Conservation (phyloP, 1,139 yeast genomes). For the Yamadazyma dushanensis region DNA sequence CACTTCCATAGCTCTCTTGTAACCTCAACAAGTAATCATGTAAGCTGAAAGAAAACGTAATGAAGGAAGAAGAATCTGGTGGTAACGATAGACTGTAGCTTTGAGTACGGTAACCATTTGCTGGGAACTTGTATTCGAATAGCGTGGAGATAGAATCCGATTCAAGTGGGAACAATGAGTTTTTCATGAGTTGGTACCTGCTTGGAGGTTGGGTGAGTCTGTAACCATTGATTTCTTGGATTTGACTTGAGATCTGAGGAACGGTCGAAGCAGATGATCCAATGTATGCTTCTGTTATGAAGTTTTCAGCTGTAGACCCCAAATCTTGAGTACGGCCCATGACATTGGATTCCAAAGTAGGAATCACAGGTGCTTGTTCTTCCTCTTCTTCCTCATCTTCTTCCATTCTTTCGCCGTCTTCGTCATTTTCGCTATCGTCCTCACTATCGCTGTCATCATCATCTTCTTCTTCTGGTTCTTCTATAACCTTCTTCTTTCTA, state of each 20-base stretch:
- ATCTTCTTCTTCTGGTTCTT: conserved; percentile 10
- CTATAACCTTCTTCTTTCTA: conserved; percentile 24
- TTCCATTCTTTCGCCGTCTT: conserved; percentile 15
- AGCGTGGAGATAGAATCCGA: conserved; percentile 25
- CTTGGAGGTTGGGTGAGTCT: conserved; percentile 15
- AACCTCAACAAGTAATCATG: conserved; percentile 41
- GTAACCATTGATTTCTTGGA: conserved; percentile 23
- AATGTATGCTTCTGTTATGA: conserved; percentile 39
- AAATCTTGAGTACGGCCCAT: conserved; percentile 33
- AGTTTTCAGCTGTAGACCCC: conserved; percentile 27
- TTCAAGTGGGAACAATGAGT: conserved; percentile 35
- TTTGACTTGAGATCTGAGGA: conserved; percentile 24
- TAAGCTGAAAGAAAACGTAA: conserved; percentile 45
- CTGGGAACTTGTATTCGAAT: conserved; percentile 48
- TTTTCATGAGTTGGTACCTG: conserved; percentile 28
- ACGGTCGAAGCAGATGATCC: conserved; percentile 36
- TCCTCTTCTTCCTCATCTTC: conserved; percentile 17
- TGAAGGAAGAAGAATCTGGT: conserved; percentile 41
- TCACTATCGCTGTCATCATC: conserved; percentile 20
- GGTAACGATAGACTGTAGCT: conserved; percentile 47
- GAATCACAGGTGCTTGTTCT: conserved; percentile 16
- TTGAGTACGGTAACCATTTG: conserved; percentile 44
- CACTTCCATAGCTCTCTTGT: conserved; percentile 31
- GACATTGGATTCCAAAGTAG: conserved; percentile 18
- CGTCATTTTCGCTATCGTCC: conserved; percentile 17